Conservation (phyloP, 352 stramenopile species). For the Saprolegnia parasitica region DNA sequence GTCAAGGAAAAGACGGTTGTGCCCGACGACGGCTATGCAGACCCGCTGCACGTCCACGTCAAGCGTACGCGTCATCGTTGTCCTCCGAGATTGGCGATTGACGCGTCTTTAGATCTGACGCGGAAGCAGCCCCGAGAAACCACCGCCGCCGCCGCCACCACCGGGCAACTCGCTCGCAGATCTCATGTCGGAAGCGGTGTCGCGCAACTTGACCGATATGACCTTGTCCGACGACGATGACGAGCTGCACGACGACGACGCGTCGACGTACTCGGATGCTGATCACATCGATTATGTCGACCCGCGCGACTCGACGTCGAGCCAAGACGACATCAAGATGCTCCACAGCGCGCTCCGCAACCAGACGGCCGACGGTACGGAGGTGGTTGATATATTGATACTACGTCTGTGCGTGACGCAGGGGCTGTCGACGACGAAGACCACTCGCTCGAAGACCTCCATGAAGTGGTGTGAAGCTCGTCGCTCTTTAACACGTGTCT, state of each 20-base stretch:
- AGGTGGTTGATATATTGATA: conserved; percentile 8
- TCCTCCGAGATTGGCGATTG: background rate
- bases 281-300: conserved; percentile 23
- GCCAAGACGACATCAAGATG: conserved; percentile 54
- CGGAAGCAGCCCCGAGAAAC: conserved; percentile 22
- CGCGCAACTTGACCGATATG: conserved; percentile 22
- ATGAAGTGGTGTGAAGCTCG: conserved; percentile 48
- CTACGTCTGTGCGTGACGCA: conserved; percentile 27
- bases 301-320: conserved; percentile 39
- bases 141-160: background rate
- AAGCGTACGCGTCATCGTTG: background rate
- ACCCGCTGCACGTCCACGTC: conserved; percentile 29
- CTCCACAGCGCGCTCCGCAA: conserved; percentile 50
- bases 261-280: conserved; percentile 21
- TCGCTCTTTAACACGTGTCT: background rate
- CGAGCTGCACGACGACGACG: conserved; percentile 28
- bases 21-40: conserved; percentile 60
- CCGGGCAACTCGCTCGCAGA: conserved; percentile 18
- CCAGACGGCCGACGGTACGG: conserved; percentile 32
- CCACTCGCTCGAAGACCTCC: conserved; percentile 43
- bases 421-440: conserved; percentile 32
- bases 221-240: background rate
- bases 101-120: background rate
- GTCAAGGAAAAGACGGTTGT: conserved; percentile 93
- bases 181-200: conserved; percentile 27